These are phyloP conservation scores for Blastocystis sp. DNA, from an alignment of 352 stramenopile species.

Conservation along the genomic window DNA sequence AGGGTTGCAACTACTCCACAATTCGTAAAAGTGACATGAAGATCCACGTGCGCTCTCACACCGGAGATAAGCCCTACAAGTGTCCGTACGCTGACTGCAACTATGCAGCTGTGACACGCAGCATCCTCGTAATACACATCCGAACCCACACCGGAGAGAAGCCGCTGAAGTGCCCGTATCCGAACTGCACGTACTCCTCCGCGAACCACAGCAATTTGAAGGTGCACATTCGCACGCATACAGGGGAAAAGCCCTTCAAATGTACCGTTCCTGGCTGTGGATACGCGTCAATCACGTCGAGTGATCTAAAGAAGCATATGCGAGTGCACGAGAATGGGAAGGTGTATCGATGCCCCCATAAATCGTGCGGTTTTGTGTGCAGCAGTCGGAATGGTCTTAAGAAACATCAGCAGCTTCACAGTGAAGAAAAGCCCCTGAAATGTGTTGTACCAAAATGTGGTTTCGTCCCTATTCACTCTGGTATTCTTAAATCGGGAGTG, in stretches of 20 bases:
- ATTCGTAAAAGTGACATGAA: constrained; percentile 42
- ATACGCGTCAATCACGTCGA: constrained; percentile 41
- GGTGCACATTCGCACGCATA: constrained; percentile 43
- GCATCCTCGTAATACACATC: constrained; percentile 50
- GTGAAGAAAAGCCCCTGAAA: neutral
- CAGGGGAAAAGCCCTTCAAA: constrained; percentile 48
- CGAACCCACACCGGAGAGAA: constrained; percentile 40
- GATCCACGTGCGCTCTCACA: constrained; percentile 31
- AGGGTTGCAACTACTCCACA: constrained; percentile 49
- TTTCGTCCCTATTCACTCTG: constrained; percentile 23
- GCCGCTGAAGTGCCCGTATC: constrained; percentile 29
- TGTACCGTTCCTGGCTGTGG: constrained; percentile 18
- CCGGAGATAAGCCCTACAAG: constrained; percentile 57
- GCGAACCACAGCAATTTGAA: constrained; percentile 55
- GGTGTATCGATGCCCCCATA: neutral
- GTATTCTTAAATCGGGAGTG: neutral
- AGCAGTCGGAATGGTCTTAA: constrained; percentile 3
- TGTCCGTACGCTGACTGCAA: constrained; percentile 46
- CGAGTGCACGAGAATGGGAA: neutral
- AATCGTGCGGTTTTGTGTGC: constrained; percentile 33
- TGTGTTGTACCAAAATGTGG: constrained; percentile 25
- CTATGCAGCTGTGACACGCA: constrained; percentile 27
- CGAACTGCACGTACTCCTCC: constrained; percentile 52
- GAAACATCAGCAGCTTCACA: constrained; percentile 55
- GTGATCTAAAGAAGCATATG: constrained; percentile 57